Evolutionary conservation across 805 yeast species (phyloP).

Genomic region (Kodamaea laetipori): DNA sequence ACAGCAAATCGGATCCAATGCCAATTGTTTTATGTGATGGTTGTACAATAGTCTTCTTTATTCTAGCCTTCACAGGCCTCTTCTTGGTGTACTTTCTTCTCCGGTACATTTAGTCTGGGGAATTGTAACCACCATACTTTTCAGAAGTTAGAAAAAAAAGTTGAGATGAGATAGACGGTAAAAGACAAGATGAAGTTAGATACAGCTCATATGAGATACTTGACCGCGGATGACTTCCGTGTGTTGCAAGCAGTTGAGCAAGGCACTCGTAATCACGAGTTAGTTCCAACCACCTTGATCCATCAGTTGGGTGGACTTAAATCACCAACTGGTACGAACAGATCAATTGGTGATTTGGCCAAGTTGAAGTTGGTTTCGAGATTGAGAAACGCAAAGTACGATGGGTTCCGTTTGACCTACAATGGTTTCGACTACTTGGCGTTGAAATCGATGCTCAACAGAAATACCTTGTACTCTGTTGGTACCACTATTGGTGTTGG

Average conservation of each 20-base stretch:
- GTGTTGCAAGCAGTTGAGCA: slow-evolving; percentile 86
- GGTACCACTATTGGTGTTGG: slow-evolving; percentile 95
- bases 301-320: slow-evolving; percentile 77
- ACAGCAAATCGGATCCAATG: slow-evolving; percentile 11
- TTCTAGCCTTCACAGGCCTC: neutral
- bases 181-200: slow-evolving; percentile 74
- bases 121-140: too few species aligned
- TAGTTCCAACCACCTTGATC: slow-evolving; percentile 87
- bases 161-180: slow-evolving; percentile 10
- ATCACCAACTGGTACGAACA: slow-evolving; percentile 72
- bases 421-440: slow-evolving; percentile 93
- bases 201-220: slow-evolving; percentile 88
- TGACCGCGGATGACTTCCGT: slow-evolving; percentile 86
- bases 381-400: slow-evolving; percentile 89
- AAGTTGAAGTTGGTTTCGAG: slow-evolving; percentile 76
- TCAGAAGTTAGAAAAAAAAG: neutral
- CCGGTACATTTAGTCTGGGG: slow-evolving; percentile 1
- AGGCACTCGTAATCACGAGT: slow-evolving; percentile 91
- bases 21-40: slow-evolving; percentile 6
- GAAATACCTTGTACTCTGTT: slow-evolving; percentile 71
- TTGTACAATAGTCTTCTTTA: slow-evolving; percentile 1
- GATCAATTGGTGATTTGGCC: slow-evolving; percentile 83
- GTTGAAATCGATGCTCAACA: slow-evolving; percentile 75
- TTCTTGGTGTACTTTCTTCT: neutral
- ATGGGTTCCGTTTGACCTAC: slow-evolving; percentile 88